These are phyloP conservation scores for Solanum chmielewskii DNA, from an alignment of 257 asterid species.

Conservation along the genomic window DNA sequence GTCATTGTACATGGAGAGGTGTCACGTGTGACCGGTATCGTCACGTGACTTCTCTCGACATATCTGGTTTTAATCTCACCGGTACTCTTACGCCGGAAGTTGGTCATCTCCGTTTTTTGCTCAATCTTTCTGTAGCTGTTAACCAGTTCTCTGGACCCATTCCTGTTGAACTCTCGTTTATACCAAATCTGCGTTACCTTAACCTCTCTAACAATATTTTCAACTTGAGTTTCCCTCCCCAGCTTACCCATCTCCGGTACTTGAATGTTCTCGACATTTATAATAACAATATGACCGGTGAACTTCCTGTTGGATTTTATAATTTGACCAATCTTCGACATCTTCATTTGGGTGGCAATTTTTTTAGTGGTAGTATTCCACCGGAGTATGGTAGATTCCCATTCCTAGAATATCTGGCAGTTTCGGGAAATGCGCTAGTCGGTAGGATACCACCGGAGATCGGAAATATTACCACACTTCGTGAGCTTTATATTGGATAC, in stretches of 20 bases:
- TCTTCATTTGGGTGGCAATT: constrained; percentile 78
- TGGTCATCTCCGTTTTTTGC: constrained; percentile 46
- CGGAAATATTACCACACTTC: constrained; percentile 48
- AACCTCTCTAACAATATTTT: constrained; percentile 69
- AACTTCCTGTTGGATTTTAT: constrained; percentile 39
- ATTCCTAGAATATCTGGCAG: constrained; percentile 55
- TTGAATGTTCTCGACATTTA: constrained; percentile 67
- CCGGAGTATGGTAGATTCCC: constrained; percentile 46
- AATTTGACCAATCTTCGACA: constrained; percentile 40
- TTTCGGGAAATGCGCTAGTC: constrained; percentile 69
- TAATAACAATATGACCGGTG: constrained; percentile 68
- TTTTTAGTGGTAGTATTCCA: constrained; percentile 52
- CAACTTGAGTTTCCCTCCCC: constrained; percentile 38
- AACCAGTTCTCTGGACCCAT: constrained; percentile 54
- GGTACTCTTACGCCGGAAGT: constrained; percentile 48
- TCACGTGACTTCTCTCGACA: constrained; percentile 54
- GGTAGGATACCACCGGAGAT: constrained; percentile 64
- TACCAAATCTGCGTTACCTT: constrained; percentile 41
- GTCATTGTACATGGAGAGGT: constrained; percentile 64
- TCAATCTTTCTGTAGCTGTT: constrained; percentile 41
- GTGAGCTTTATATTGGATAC: constrained; percentile 75
- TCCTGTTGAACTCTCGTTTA: constrained; percentile 41
- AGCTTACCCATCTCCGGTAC: constrained; percentile 32
- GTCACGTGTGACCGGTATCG: constrained; percentile 61
- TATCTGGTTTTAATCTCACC: constrained; percentile 50